Percentiles rank a stretch among this genome's conserved stretches.
Evolutionary conservation across 2,329 filamentous ascomycete genomes (phyloP).

Genomic region (Setomelanomma holmii): DNA sequence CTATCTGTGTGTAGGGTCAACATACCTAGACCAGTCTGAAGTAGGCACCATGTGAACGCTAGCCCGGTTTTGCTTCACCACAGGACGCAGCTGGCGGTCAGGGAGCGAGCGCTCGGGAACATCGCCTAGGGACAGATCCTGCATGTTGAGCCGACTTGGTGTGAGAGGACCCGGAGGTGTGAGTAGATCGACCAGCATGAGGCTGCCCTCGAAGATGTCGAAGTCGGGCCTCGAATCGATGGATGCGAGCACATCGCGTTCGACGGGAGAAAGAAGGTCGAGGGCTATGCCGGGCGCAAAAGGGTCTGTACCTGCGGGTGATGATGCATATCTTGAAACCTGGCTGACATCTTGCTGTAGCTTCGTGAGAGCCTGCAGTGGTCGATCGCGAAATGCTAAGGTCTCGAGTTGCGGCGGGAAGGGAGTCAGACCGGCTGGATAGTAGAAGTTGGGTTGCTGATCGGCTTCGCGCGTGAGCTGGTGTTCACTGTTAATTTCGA

Average conservation of each 20-base stretch:
- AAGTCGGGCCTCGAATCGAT: neutral
- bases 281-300: neutral
- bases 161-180: constrained; percentile 2
- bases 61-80: constrained; percentile 5
- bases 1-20: neutral
- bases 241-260: neutral
- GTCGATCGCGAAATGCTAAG: neutral
- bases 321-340: neutral
- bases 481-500: neutral
- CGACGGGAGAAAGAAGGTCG: neutral
- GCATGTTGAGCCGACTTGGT: constrained; percentile 20
- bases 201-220: constrained; percentile 9
- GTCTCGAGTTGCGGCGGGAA: neutral
- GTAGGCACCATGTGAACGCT: constrained; percentile 10
- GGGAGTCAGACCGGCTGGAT: neutral
- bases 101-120: neutral
- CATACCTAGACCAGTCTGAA: constrained; percentile 5
- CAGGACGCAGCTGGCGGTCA: neutral
- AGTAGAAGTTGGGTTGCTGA: neutral
- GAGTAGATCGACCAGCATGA: constrained; percentile 1
- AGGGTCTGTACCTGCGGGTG: neutral
- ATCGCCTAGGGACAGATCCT: constrained; percentile 18
- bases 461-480: neutral
- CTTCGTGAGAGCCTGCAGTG: constrained; percentile 1
- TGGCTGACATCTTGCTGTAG: neutral